A percentile compares a stretch with the other conserved stretches of the same genome.
These are phyloP conservation scores for Pythium phragmitis DNA, from an alignment of 352 stramenopile species.

Conservation along the genomic window DNA sequence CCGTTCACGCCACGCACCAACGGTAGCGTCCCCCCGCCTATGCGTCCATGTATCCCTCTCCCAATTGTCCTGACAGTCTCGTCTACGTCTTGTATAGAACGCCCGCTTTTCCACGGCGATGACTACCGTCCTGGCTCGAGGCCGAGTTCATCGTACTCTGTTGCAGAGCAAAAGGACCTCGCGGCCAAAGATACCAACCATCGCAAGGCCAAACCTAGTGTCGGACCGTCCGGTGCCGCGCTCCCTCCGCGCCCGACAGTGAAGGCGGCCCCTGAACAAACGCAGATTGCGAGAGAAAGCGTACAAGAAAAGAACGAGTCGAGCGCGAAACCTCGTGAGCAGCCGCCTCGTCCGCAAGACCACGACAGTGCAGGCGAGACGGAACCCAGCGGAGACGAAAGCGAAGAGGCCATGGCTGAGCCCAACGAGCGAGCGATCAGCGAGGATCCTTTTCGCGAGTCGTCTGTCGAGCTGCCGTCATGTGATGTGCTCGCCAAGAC, in stretches of 20 bases:
- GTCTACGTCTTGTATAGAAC: slow-evolving; percentile 18
- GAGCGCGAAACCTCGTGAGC: neutral
- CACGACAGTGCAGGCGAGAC: slow-evolving; percentile 6
- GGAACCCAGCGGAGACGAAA: slow-evolving; percentile 5
- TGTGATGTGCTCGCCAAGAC: slow-evolving; percentile 29
- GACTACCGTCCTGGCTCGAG: slow-evolving; percentile 69
- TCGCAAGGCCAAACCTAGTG: slow-evolving; percentile 2
- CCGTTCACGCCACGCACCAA: slow-evolving; percentile 69
- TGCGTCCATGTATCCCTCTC: neutral
- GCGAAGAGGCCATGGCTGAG: neutral
- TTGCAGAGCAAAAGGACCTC: slow-evolving; percentile 41
- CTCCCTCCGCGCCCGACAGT: slow-evolving; percentile 10
- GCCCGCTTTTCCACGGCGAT: slow-evolving; percentile 72
- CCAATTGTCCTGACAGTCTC: neutral
- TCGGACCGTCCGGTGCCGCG: neutral
- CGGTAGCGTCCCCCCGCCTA: slow-evolving; percentile 15
- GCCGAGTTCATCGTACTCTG: slow-evolving; percentile 65
- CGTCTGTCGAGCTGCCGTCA: slow-evolving; percentile 53
- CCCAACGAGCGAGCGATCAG: neutral
- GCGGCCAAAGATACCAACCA: slow-evolving; percentile 18
- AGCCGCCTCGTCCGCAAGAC: neutral
- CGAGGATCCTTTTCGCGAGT: slow-evolving; percentile 32
- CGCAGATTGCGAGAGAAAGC: neutral
- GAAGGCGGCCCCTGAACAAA: neutral
- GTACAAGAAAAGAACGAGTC: neutral